Conservation (phyloP, 192 early-diverging fungal species). For the Podila epicladia region DNA sequence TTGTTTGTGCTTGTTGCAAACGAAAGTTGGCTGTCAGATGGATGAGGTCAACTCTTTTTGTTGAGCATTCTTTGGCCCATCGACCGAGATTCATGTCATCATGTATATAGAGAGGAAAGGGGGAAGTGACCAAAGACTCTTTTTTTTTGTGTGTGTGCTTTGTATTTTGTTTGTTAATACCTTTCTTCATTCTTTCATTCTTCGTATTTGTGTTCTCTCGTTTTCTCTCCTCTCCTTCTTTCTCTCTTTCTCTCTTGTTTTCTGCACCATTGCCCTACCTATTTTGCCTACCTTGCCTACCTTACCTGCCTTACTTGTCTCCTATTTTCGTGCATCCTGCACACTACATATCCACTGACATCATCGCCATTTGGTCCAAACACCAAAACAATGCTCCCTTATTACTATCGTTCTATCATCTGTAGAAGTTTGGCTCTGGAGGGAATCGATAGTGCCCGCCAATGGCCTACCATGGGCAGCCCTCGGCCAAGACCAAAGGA, state of each 20-base stretch:
- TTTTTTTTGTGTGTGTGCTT: no score
- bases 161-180: constrained; percentile 4
- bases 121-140: no score
- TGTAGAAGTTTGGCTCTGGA: constrained; percentile 40
- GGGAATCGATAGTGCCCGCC: constrained; percentile 33
- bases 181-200: constrained; percentile 1
- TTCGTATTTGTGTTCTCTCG: background rate
- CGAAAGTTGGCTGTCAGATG: no score
- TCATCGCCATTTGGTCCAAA: background rate
- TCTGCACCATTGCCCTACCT: background rate
- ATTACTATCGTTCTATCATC: constrained; percentile 3
- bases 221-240: background rate
- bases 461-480: constrained; percentile 34
- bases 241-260: background rate
- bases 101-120: no score
- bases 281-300: background rate
- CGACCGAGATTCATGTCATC: no score
- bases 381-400: background rate
- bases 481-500: background rate
- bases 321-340: background rate
- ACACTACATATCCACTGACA: constrained; percentile 1
- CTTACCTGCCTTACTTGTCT: background rate
- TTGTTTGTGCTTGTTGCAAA: no score
- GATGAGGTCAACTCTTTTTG: no score
- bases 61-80: no score